A percentile compares a stretch with the other conserved stretches of the same genome.
These are phyloP conservation scores for Tephrocybe rancida DNA, from an alignment of 768 basidiomycete species.

Conservation along the genomic window DNA sequence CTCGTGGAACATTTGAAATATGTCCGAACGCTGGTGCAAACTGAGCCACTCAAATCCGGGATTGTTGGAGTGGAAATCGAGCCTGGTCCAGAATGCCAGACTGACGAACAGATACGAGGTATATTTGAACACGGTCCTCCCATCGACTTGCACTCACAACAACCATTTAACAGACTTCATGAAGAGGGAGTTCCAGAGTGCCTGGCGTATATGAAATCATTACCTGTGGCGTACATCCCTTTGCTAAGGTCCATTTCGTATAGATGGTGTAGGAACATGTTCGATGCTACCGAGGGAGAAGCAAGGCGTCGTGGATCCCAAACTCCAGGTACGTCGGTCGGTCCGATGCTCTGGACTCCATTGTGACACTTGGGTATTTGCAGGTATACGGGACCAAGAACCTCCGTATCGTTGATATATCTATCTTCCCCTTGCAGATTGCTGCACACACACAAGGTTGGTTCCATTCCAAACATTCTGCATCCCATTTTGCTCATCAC, in stretches of 20 bases:
- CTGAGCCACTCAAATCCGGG: slow-evolving; percentile 20
- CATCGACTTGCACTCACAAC: no score
- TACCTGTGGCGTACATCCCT: not conserved
- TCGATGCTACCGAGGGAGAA: slow-evolving; percentile 57
- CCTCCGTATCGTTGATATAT: slow-evolving; percentile 54
- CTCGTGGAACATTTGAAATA: slow-evolving; percentile 21
- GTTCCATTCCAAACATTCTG: not conserved
- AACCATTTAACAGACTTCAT: not conserved
- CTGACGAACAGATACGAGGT: slow-evolving; percentile 36
- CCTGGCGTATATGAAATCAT: slow-evolving; percentile 12
- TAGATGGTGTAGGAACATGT: slow-evolving; percentile 50
- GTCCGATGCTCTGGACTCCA: not conserved
- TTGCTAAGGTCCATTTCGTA: not conserved
- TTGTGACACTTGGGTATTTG: not conserved
- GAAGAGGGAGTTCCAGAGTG: not conserved
- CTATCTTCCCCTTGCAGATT: slow-evolving; percentile 50
- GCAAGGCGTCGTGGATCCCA: slow-evolving; percentile 52
- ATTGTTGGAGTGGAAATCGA: slow-evolving; percentile 16
- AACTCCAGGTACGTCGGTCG: slow-evolving; percentile 40
- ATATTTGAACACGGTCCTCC: no score
- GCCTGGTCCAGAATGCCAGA: slow-evolving; percentile 32
- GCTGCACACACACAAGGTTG: slow-evolving; percentile 43
- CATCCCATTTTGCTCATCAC: not conserved
- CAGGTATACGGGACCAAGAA: slow-evolving; percentile 59
- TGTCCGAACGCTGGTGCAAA: slow-evolving; percentile 13